A percentile compares a stretch with the other conserved stretches of the same genome.
Evolutionary conservation across 257 asterid genomes (phyloP).

Genomic region (Solanum corneliomulleri): DNA sequence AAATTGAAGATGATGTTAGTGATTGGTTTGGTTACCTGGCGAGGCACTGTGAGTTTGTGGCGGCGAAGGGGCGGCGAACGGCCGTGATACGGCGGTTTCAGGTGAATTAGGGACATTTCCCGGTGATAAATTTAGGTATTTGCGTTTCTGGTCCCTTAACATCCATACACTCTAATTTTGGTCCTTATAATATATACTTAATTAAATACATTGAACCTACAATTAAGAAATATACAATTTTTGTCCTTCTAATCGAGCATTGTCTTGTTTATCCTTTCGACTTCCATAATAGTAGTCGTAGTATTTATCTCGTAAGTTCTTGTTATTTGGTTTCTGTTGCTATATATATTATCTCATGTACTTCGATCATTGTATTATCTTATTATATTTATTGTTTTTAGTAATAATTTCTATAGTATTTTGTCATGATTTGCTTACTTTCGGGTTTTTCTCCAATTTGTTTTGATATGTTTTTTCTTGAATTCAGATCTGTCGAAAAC

Average conservation of each 20-base stretch:
- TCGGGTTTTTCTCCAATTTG: accelerated
- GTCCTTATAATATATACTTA: background rate
- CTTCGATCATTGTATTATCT: background rate
- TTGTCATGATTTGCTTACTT: background rate
- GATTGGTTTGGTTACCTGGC: background rate
- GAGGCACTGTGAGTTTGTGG: slow-evolving; percentile 5
- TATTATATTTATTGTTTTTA: background rate
- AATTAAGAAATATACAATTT: background rate
- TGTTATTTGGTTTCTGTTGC: too few species aligned
- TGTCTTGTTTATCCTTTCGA: background rate
- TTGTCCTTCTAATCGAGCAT: background rate
- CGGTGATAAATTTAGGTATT: background rate
- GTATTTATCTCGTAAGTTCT: background rate
- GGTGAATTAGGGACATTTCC: slow-evolving; percentile 20
- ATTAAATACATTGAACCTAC: background rate
- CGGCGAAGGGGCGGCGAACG: slow-evolving; percentile 4
- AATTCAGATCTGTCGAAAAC: accelerated
- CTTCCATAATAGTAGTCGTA: background rate
- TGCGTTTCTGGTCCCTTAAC: background rate
- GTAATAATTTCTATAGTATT: background rate
- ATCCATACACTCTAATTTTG: background rate
- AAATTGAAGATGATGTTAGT: background rate
- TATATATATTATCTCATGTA: too few species aligned
- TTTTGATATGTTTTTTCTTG: background rate
- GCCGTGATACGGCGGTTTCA: slow-evolving; percentile 9